phyloP scores from a whole-genome alignment of 2,329 filamentous ascomycete genomes.

The Cryphonectria radicalis region DNA sequence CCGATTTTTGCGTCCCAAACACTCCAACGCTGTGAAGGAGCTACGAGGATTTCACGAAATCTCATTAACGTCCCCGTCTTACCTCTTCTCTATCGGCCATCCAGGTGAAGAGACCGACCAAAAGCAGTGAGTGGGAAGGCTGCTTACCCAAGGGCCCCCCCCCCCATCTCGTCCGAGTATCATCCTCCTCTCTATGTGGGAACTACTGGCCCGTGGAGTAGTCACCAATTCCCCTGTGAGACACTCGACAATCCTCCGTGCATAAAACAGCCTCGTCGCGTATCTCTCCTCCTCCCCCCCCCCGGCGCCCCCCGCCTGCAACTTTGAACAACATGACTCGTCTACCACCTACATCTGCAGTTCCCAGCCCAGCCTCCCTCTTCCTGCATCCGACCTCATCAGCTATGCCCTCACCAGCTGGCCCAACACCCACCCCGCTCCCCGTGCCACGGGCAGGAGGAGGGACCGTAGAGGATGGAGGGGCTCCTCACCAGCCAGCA shows the following conservation, averaged over 20 bases:
- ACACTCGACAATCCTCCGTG: not conserved
- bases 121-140: not conserved
- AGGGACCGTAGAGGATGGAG: not conserved
- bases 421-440: conserved; percentile 28
- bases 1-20: not conserved
- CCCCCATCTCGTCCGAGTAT: not conserved
- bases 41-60: not conserved
- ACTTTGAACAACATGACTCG: conserved; percentile 18
- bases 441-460: conserved; percentile 20
- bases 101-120: not conserved
- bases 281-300: too few relatives aligned
- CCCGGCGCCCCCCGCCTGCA: too few relatives aligned
- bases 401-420: conserved; percentile 29
- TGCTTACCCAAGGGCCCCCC: not conserved
- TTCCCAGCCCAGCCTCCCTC: conserved; percentile 36
- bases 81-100: not conserved
- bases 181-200: not conserved
- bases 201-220: not conserved
- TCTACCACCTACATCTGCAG: conserved; percentile 38
- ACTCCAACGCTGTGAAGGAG: not conserved
- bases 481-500: not conserved
- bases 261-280: not conserved
- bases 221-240: not conserved
- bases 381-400: conserved; percentile 41
- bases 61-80: not conserved